Evolutionary conservation across 805 yeast genomes (phyloP).

Genomic region (Teunomyces pallodes): DNA sequence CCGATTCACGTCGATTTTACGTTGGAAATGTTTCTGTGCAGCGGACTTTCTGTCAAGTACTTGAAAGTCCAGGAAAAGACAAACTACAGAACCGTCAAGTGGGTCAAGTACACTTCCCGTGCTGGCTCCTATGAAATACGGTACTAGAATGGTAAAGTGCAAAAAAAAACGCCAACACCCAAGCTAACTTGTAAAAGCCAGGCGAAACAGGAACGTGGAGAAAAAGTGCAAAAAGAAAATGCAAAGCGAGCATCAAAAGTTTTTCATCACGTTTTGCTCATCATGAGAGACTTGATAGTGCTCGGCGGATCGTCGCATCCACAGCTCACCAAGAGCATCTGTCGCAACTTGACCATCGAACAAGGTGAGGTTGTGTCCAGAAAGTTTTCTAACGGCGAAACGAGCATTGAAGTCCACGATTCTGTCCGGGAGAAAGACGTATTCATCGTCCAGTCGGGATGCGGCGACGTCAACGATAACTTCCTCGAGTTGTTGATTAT

Average conservation of each 20-base stretch:
- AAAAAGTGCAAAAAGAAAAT: too few relatives aligned
- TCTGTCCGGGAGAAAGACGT: slow-evolving; percentile 97
- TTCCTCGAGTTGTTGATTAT: slow-evolving; percentile 79
- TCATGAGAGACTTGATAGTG: slow-evolving; percentile 80
- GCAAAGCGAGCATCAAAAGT: too few relatives aligned
- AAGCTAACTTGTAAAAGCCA: too few relatives aligned
- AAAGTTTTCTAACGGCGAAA: slow-evolving; percentile 86
- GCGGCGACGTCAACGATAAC: slow-evolving; percentile 85
- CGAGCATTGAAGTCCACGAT: slow-evolving; percentile 78
- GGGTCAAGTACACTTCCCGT: slow-evolving; percentile 78
- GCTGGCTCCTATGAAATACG: slow-evolving; percentile 84
- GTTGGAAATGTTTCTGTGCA: slow-evolving; percentile 70
- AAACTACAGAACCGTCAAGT: slow-evolving; percentile 72
- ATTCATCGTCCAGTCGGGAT: slow-evolving; percentile 81
- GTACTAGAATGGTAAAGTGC: slow-evolving; percentile 32
- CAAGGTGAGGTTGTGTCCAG: slow-evolving; percentile 64
- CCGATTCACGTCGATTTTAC: slow-evolving; percentile 71
- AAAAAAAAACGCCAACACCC: neutral
- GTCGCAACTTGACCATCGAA: slow-evolving; percentile 72
- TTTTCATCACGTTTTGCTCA: neutral
- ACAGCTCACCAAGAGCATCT: slow-evolving; percentile 67
- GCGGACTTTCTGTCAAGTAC: slow-evolving; percentile 73
- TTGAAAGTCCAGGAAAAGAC: slow-evolving; percentile 60
- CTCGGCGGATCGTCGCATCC: slow-evolving; percentile 93
- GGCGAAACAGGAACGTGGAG: too few relatives aligned